Evolutionary conservation across 495 filamentous ascomycete genomes (phyloP).

Genomic region (Neurospora sp.): DNA sequence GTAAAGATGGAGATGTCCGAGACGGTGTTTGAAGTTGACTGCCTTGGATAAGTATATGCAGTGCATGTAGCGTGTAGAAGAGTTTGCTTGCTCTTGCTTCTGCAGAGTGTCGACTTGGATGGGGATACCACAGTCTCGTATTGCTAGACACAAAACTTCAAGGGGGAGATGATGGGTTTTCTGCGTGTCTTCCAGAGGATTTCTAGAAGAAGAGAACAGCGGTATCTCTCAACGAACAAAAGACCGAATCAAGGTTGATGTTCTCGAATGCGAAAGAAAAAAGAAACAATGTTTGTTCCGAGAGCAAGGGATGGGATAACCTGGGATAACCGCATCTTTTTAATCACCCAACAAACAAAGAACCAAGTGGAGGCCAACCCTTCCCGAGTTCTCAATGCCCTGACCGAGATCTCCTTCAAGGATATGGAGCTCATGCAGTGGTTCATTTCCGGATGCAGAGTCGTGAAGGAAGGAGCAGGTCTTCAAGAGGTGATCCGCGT

Average conservation of each 20-base stretch:
- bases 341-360: neutral
- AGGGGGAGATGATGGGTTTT: neutral
- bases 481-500: neutral
- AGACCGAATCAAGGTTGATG: neutral
- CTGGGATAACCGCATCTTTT: neutral
- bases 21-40: neutral
- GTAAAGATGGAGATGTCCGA: neutral
- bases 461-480: neutral
- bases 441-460: neutral
- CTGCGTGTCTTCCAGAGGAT: neutral
- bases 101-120: neutral
- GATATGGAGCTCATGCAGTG: neutral
- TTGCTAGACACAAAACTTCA: neutral
- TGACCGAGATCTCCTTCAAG: neutral
- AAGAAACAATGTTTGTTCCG: neutral
- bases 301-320: neutral
- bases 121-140: neutral
- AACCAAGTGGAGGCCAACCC: neutral
- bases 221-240: neutral
- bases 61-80: neutral
- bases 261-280: neutral
- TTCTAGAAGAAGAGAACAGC: neutral
- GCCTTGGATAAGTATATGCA: neutral
- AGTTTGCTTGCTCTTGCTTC: neutral
- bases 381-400: neutral